phyloP scores from a whole-genome alignment of 2,329 filamentous ascomycete genomes.

The Diaporthe sp. region DNA sequence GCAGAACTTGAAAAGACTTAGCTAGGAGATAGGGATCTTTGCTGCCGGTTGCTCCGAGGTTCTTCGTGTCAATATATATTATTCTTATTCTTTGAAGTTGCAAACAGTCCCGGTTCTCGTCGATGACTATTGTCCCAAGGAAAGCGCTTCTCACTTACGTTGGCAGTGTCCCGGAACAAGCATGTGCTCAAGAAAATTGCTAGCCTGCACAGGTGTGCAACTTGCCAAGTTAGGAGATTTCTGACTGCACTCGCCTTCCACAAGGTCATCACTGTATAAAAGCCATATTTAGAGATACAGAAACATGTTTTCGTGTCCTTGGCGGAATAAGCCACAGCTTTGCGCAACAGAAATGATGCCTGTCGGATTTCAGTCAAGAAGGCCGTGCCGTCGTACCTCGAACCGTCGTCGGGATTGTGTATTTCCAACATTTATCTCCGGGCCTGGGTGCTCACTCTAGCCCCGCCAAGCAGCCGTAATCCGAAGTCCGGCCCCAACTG shows the following conservation, averaged over 20 bases:
- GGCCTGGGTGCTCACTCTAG: neutral
- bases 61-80: too few species aligned
- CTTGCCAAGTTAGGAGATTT: neutral
- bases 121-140: neutral
- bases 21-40: neutral
- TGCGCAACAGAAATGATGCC: slow-evolving; percentile 1
- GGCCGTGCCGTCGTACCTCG: neutral
- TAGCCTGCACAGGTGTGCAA: neutral
- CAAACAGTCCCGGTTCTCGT: neutral
- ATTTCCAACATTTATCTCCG: neutral
- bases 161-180: neutral
- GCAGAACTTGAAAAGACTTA: neutral
- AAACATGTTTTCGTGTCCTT: neutral
- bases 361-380: neutral
- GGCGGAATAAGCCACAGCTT: slow-evolving; percentile 45
- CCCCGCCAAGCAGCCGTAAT: neutral
- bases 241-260: neutral
- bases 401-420: neutral
- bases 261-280: neutral
- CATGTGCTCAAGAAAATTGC: neutral
- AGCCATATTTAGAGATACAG: neutral
- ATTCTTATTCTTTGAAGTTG: neutral
- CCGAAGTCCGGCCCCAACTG: neutral
- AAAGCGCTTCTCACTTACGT: too few species aligned
- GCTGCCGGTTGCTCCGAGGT: too few species aligned